These are phyloP conservation scores for Plasmodium billcollinsi DNA, from an alignment of 169 alveolate genomes.

Conservation along the genomic window DNA sequence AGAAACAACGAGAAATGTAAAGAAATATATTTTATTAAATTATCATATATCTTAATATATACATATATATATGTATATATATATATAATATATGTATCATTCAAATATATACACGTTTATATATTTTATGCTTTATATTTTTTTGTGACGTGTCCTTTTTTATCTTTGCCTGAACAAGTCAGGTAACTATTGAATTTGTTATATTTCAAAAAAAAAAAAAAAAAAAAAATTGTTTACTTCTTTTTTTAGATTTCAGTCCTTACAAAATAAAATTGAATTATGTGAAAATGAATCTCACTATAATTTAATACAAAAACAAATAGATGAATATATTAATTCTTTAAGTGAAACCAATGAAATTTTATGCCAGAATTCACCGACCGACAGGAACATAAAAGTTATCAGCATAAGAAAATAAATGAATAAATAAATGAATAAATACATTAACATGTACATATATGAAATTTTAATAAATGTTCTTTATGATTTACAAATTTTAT, in stretches of 20 bases:
- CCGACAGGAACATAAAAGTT: constrained; percentile 59
- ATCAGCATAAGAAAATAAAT: neutral
- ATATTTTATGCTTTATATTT: no score
- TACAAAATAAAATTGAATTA: constrained; percentile 61
- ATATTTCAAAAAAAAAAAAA: constrained; percentile 8
- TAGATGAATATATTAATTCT: constrained; percentile 43
- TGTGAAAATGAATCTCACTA: constrained; percentile 67
- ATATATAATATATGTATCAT: neutral
- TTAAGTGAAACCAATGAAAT: constrained; percentile 66
- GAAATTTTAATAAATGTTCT: neutral
- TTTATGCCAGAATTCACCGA: constrained; percentile 60
- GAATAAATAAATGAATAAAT: neutral
- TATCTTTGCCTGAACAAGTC: neutral
- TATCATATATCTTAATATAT: neutral
- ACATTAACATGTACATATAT: neutral
- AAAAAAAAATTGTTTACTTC: neutral
- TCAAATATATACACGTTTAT: no score
- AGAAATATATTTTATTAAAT: neutral
- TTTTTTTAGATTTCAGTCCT: constrained; percentile 37
- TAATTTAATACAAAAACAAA: constrained; percentile 14
- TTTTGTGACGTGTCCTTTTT: no score
- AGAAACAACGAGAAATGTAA: constrained; percentile 38
- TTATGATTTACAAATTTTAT: no score
- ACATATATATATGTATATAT: neutral
- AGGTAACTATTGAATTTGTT: neutral